Evolutionary conservation across 768 basidiomycete genomes (phyloP), one percentile per base, ranked within the genome.

Genomic region (Rhizopogon vinicolor): DNA sequence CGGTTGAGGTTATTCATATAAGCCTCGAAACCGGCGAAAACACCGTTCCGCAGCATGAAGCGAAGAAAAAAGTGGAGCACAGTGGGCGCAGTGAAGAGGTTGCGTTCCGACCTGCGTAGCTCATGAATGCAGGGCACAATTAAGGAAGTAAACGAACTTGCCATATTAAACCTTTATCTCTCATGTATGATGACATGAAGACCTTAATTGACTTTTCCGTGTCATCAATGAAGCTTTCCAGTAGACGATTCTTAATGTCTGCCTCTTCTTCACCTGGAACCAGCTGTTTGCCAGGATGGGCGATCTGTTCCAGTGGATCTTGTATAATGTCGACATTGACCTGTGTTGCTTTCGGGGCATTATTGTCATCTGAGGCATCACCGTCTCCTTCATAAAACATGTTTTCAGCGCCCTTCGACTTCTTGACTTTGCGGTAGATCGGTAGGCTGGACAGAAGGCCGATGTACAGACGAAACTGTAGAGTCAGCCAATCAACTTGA

Each of bases 121-220:
- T n/a, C 63, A 53, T 43, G 29, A 60, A 39, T 18, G 49, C 41
- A 50, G 40, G 18, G 57, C 37, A 3, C 22, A 18, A n/a, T 44
- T 28, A 10, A 12, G 22, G 25, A 53, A 16, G n/a, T 49, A 53
- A 45, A 40, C 7, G 57, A 40, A 42, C 52, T 19, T 60, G 87
- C 88, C 85, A 90, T 55, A 84, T 76, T 35, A 88, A 68, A 14
- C 89, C 90, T 52, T 81, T 80, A 52, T 82, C 76, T 25, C 79
- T 72, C 70, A 83, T 83, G 61, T 85, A 80, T 1, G 86, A 86
- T 1, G 86, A 85, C 56, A 92, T 71, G 68, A 90, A 92, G 13
- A 89, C 74, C 56, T 75, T 83, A 59, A 86, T 70, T 37, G 75
- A 67, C n/a, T 65, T 67, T 57, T 83, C 86, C 7, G 89, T 85